Conservation (phyloP, 2,329 filamentous ascomycete species). For the Colletotrichum somersetense region DNA sequence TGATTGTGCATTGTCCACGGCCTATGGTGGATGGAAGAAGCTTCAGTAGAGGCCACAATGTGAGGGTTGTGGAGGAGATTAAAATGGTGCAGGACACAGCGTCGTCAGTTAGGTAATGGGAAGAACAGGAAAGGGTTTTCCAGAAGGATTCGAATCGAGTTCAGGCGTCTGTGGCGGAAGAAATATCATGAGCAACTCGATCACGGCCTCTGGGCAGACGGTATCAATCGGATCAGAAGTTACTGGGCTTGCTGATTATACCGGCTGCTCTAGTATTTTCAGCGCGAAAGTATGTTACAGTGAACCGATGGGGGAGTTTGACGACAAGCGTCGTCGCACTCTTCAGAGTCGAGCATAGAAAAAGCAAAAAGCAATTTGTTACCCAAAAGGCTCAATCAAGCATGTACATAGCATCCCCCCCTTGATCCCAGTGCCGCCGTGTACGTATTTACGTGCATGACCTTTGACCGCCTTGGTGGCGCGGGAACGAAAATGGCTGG, state of each 20-base stretch:
- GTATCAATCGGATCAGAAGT: not conserved
- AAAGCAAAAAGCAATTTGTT: conserved; percentile 27
- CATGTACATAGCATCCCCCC: not conserved
- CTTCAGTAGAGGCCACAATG: conserved; percentile 15
- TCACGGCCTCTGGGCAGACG: not conserved
- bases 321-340: conserved; percentile 2
- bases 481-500: not conserved
- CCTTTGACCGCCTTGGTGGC: not conserved
- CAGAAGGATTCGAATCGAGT: conserved; percentile 7
- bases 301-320: not conserved
- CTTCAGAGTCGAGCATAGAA: conserved; percentile 14
- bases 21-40: conserved; percentile 18
- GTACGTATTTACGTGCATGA: not conserved
- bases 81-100: conserved; percentile 19
- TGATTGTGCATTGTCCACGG: conserved; percentile 30
- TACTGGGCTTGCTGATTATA: not conserved
- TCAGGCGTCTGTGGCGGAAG: conserved; percentile 25
- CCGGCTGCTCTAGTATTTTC: not conserved
- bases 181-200: conserved; percentile 28
- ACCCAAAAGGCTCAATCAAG: conserved; percentile 2
- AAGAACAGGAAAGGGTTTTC: conserved; percentile 1
- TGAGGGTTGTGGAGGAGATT: not conserved
- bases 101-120: conserved; percentile 10
- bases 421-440: not conserved
- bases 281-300: not conserved